Evolutionary conservation across 495 filamentous ascomycete species (phyloP), one percentile per base, ranked within the genome.

Genomic region (Tuber indicum): DNA sequence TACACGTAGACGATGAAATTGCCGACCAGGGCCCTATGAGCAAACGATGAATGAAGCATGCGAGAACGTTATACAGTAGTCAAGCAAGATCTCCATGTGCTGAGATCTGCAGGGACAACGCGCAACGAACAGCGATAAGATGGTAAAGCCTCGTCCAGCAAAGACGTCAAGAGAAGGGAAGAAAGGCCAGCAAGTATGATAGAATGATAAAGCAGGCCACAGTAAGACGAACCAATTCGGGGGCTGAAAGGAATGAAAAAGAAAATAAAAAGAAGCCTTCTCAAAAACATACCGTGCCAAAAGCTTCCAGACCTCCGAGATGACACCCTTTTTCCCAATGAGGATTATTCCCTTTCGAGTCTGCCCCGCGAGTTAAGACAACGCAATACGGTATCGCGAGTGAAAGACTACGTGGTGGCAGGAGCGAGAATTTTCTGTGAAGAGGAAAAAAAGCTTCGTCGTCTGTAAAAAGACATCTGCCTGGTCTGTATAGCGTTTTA

Each of bases 81-180:
- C 26, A 66, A 19, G 26, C 26, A 66, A 66, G 58, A 66, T 66
- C 58, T 66, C 58, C 58, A 36, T 32, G 32, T 36, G 58, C 26
- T 66, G 26, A 36, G 26, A 66, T 66, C 26, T 66, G 58, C 58
- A 66, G 58, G 58, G 58, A 66, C 58, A 66, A 66, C 58, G 26
- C 58, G 58, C 58, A 66, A 66, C 58, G 58, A 19, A 66, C 58
- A 66, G 10, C 58, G 32, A 26, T 66, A 36, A 17, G 58, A 66
- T 26, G 14, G 26, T 36, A 19, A 19, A 36, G 32, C 58, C 16
- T 32, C 16, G 10, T 66, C 58, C 58, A 58, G 49, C 49, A 66
- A 66, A 66, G 58, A 36, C 26, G 6, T 36, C n/a, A 16, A 7
- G 58, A 36, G 58, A 66, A 66, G 2, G 58, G 26, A 17, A 36